Evolutionary conservation across 2,329 filamentous ascomycete genomes (phyloP).

Genomic region (Exserohilum turcica): DNA sequence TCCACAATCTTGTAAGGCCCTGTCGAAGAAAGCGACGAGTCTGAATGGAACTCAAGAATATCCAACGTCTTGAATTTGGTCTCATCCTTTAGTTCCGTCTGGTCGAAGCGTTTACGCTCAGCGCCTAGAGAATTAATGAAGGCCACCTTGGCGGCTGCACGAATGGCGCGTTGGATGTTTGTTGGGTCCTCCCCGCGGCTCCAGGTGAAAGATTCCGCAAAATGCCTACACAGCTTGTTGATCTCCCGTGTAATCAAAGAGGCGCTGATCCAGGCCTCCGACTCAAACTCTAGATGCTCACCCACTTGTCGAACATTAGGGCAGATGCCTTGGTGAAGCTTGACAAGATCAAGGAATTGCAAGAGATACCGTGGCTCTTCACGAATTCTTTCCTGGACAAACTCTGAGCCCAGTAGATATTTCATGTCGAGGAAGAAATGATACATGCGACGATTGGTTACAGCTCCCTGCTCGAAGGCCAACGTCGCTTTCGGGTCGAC

Average conservation of each 20-base stretch:
- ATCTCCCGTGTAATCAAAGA: conserved; percentile 94
- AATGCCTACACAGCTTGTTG: conserved; percentile 86
- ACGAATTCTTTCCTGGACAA: conserved; percentile 84
- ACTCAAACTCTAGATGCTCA: conserved; percentile 97
- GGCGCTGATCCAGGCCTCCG: conserved; percentile 96
- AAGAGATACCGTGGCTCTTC: conserved; percentile 84
- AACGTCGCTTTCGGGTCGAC: conserved; percentile 84
- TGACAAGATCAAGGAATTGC: conserved; percentile 94
- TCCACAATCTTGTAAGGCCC: conserved; percentile 68
- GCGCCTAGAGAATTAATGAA: conserved; percentile 86
- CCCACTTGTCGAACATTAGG: conserved; percentile 90
- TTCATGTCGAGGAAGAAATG: conserved; percentile 96
- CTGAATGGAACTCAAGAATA: conserved; percentile 77
- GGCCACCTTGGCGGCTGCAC: conserved; percentile 77
- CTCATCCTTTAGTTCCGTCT: conserved; percentile 86
- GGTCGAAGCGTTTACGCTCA: conserved; percentile 83
- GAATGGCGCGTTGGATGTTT: conserved; percentile 73
- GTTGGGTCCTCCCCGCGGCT: conserved; percentile 67
- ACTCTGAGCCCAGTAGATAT: conserved; percentile 84
- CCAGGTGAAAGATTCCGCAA: conserved; percentile 83
- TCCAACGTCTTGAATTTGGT: conserved; percentile 78
- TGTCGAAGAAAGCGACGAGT: conserved; percentile 33
- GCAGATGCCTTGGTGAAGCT: conserved; percentile 95
- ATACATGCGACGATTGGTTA: conserved; percentile 93
- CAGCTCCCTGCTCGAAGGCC: conserved; percentile 90